These are phyloP conservation scores for Chlorella sorokiniana DNA, from an alignment of 139 green algal genomes.

Conservation along the genomic window DNA sequence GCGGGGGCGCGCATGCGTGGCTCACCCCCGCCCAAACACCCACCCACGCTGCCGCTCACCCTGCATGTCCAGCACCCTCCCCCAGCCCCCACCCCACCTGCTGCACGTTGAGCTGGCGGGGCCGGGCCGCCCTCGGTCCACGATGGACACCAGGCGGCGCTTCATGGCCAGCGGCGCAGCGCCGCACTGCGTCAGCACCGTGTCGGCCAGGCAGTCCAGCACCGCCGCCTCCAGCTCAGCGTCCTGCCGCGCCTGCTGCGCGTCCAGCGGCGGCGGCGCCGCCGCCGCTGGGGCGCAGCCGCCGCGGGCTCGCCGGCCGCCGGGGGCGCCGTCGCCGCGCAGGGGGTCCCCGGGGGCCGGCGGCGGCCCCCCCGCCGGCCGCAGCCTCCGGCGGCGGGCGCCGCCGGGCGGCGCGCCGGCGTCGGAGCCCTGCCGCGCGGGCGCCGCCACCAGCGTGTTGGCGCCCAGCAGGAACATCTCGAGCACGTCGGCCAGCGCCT, in stretches of 20 bases:
- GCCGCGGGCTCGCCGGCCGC: not conserved
- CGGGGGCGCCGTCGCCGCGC: not conserved
- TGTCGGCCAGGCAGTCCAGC: conserved; percentile 78
- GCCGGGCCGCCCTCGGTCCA: conserved; percentile 63
- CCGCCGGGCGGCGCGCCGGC: not conserved
- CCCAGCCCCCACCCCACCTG: not conserved
- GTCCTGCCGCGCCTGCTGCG: conserved; percentile 45
- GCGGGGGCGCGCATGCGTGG: no score
- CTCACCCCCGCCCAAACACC: no score
- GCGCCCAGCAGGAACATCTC: conserved; percentile 66
- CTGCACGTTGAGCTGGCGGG: conserved; percentile 28
- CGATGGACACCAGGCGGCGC: conserved; percentile 59
- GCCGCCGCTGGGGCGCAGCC: no score
- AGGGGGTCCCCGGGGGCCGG: not conserved
- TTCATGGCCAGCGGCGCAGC: conserved; percentile 56
- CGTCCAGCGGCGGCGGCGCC: not conserved
- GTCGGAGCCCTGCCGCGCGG: not conserved
- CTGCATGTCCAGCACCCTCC: no score
- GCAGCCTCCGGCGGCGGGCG: not conserved
- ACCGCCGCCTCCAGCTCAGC: conserved; percentile 67
- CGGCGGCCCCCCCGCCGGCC: not conserved
- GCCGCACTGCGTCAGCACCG: conserved; percentile 60
- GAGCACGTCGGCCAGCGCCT: conserved; percentile 57
- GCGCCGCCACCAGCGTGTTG: not conserved
- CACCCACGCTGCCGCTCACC: no score